Base-by-base conservation (phyloP, 352 stramenopile species). In the Globisporangium viniferum region DNA sequence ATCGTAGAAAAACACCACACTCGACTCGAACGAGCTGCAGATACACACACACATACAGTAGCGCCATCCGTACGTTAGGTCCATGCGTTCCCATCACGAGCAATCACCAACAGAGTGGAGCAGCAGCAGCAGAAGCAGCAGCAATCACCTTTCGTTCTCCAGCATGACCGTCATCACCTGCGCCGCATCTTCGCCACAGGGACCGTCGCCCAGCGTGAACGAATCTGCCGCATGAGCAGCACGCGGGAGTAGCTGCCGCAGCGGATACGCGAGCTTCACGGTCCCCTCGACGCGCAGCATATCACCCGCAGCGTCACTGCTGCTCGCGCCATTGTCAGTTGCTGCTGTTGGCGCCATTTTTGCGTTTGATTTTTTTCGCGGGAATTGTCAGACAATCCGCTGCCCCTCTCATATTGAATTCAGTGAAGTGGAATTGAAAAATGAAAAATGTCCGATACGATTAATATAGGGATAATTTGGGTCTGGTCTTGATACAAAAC, bases 1-100 rank as follows among this genome's bases (percentile, higher is more conserved):
- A 63, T 94, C 81, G 69, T 94, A 94, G 39, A 92, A 78, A 66
- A 85, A 94, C 60, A 94, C 81, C 24, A 82, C 65, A 57, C 70
- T 82, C 60, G 75, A 79, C 63, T 86, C 66, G 58, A 77, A 88
- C 22, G 74, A 82, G 70, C 69, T 77, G 59, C 63, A 69, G 82
- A 66, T 15, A 78, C 27, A 24, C 1, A 20, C 9, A 46, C 39
- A 20, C 33, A 55, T 8, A 57, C 33, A 20, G 24, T 2, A 22
- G 29, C 0, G 1, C 7, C n/a, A 9, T 27, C 54, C 12, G 7
- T 15, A n/a, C 2, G 6, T 27, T 5, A 10, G n/a, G 56, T 9
- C 18, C 20, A 22, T 60, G 27, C 0, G 31, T 1, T n/a, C 5
- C 5, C 9, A 9, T 15, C 39, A 35, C 33, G 33, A 63, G 8